These are phyloP conservation scores for Venturia asperata DNA, from an alignment of 2,329 filamentous ascomycete species.

Conservation along the genomic window DNA sequence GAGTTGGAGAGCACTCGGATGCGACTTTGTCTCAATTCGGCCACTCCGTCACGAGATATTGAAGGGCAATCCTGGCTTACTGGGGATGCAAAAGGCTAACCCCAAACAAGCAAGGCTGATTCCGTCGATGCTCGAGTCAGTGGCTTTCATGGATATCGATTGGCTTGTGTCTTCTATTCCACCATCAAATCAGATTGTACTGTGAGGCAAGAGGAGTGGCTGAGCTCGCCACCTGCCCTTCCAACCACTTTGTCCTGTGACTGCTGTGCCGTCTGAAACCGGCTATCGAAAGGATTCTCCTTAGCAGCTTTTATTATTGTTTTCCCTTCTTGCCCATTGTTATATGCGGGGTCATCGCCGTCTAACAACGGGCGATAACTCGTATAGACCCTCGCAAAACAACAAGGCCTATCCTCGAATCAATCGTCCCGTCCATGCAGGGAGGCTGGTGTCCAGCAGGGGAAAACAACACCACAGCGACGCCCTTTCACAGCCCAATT, in stretches of 20 bases:
- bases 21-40: not conserved
- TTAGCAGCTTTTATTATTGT: not conserved
- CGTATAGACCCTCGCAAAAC: not conserved
- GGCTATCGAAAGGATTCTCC: not conserved
- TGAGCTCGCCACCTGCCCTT: not conserved
- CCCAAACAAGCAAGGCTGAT: not conserved
- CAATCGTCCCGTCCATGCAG: not conserved
- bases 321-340: not conserved
- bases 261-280: conserved; percentile 8
- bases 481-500: not conserved
- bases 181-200: not conserved
- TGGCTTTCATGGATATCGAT: not conserved
- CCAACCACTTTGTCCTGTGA: conserved; percentile 3
- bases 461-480: not conserved
- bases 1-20: too few species aligned
- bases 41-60: not conserved
- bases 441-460: not conserved
- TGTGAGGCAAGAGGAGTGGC: not conserved
- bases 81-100: not conserved
- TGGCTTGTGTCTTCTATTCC: not conserved
- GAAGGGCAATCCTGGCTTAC: not conserved
- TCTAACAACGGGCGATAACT: not conserved
- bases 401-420: conserved; percentile 6
- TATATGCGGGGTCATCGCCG: not conserved
- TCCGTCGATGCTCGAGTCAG: not conserved